These are phyloP conservation scores for Chlamydomonas sphaeroides DNA, from an alignment of 139 green algal species.

Conservation along the genomic window DNA sequence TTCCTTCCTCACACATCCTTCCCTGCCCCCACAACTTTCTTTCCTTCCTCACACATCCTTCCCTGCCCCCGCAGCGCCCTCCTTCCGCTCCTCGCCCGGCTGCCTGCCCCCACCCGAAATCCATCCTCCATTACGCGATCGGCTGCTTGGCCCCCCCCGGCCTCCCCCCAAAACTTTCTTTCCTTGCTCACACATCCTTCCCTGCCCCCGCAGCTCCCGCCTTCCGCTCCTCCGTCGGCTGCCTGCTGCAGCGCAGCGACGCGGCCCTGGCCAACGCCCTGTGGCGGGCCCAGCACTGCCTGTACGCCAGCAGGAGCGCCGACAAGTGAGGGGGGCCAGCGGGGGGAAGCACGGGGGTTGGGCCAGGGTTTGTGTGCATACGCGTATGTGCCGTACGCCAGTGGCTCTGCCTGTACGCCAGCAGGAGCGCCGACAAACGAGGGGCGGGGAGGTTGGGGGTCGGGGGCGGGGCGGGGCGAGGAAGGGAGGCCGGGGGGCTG, in stretches of 20 bases:
- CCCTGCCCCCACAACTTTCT: not conserved
- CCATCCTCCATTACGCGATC: no score
- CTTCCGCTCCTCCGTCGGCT: not conserved
- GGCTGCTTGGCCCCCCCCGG: not conserved
- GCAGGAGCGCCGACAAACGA: not conserved
- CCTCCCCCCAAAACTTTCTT: not conserved
- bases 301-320: not conserved
- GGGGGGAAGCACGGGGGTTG: not conserved
- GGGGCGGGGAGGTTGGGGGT: not conserved
- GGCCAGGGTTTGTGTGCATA: not conserved
- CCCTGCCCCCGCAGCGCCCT: not conserved
- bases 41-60: no score
- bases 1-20: not conserved
- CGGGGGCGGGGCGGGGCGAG: not conserved
- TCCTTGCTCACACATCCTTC: not conserved
- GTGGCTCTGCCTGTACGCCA: not conserved
- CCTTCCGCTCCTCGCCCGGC: not conserved
- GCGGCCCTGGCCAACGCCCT: not conserved
- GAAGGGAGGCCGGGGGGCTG: no score
- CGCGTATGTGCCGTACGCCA: not conserved
- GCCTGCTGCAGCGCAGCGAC: not conserved
- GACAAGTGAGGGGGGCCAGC: not conserved
- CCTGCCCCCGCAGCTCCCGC: not conserved
- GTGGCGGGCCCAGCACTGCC: constrained; percentile 25
- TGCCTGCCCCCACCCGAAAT: not conserved